Evolutionary conservation across 768 basidiomycete species (phyloP).

Genomic region (Myochromella boudieri): DNA sequence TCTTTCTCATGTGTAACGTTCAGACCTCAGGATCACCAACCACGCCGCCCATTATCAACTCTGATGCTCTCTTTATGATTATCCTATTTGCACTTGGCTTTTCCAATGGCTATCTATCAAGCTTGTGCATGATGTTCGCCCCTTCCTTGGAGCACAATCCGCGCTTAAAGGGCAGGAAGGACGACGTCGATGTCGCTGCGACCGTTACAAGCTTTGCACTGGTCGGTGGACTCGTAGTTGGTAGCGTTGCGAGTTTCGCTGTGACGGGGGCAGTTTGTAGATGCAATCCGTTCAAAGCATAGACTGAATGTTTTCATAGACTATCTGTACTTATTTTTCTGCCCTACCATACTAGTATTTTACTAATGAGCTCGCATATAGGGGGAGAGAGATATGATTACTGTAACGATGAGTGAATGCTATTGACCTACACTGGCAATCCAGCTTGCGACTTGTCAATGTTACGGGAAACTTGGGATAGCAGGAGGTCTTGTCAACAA

Average conservation of each 20-base stretch:
- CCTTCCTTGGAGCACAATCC: slow-evolving; percentile 82
- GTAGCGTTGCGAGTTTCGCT: slow-evolving; percentile 80
- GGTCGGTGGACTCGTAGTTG: slow-evolving; percentile 71
- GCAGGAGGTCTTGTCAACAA: no score
- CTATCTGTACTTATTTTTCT: no score
- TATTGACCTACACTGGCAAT: no score
- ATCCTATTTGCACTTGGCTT: slow-evolving; percentile 74
- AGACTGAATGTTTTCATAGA: no score
- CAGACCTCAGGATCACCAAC: slow-evolving; percentile 38
- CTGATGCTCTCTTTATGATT: slow-evolving; percentile 73
- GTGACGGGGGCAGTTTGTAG: slow-evolving; percentile 67
- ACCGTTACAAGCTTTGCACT: slow-evolving; percentile 78
- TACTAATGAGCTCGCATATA: no score
- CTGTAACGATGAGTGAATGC: no score
- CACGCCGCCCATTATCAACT: slow-evolving; percentile 60
- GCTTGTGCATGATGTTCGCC: slow-evolving; percentile 79
- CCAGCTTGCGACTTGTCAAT: no score
- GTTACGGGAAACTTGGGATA: no score
- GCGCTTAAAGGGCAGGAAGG: slow-evolving; percentile 59
- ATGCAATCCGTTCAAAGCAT: slow-evolving; percentile 67
- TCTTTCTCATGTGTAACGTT: slow-evolving; percentile 89
- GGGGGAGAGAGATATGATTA: no score
- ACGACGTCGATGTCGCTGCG: slow-evolving; percentile 86
- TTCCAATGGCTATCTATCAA: slow-evolving; percentile 80
- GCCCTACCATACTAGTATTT: no score